Base-by-base conservation (phyloP, 129 eudicot species). In the Helianthus tuberosus region DNA sequence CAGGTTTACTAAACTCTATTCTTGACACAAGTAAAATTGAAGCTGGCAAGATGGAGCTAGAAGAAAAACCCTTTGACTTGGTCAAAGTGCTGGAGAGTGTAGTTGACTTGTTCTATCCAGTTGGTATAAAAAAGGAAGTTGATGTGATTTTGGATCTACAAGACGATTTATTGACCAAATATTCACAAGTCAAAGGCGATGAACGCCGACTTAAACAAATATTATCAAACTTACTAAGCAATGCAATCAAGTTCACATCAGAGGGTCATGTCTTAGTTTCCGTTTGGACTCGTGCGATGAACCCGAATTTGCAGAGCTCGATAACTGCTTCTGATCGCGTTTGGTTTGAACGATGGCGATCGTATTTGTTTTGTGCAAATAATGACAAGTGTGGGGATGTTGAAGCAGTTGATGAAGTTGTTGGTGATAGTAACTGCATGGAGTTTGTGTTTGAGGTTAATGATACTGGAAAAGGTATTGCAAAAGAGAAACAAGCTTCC, bases 391-490 rank as follows among this genome's bases (percentile, higher is more conserved):
- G 0, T 48, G 60, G n/a, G 41, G 69, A 76, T 23, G 35, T 62
- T 4, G 69, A 80, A 68, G 51, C 52, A 4, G 61, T 49, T 11
- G 53, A 70, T 61, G 61, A 73, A 32, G 66, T 75, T 59, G 57
- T 71, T 51, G 43, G 72, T 49, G 84, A 87, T 75, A 82, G 77
- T 3, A 85, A 80, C 6, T 71, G 83, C 53, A 73, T 89, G 86
- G 96, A 92, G 66, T 92, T 85, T 66, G 49, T 78, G 9, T 85
- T 92, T 71, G 96, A 89, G 76, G 89, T 92, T 20, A 80, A 82
- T 36, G 98, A 92, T 66, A 87, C 96, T 0, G 98, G 98, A 48
- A 78, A 68, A 48, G 98, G 98, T 48, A 92, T 92, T 3, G 96
- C 98, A 5, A 85, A 87, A 57, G 98, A 92, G 83, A 89, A 87